Evolutionary conservation across 2,329 filamentous ascomycete species (phyloP), one percentile per base, ranked within the genome.

Genomic region (Talaromyces atroroseus): DNA sequence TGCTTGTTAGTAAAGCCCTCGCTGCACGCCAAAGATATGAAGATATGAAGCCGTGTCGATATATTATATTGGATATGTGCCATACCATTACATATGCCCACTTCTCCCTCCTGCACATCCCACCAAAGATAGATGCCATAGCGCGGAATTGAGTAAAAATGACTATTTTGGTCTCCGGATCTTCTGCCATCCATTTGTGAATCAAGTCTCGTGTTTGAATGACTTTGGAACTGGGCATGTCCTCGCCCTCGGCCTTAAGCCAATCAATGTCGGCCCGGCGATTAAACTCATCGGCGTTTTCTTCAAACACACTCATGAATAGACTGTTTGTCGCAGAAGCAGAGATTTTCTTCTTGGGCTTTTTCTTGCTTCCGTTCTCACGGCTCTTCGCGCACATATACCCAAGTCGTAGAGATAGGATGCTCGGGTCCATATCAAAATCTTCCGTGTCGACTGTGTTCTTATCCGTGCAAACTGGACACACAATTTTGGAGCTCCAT

Each of bases 81-180:
- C 18, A 10, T 55, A 38, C 32, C 32, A n/a, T 48, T 44, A 44
- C 65, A 64, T 66, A 76, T 70, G 47, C 73, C 68, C n/a, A 75
- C 64, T 65, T 61, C 59, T 84, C 78, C 1, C 69, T 64, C 0
- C 70, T 29, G 63, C 80, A 85, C 40, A 86, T 71, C 1, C 70
- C 73, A 0, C 61, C 66, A 2, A 86, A 62, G 18, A 86, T 79
- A 0, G 71, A 64, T 5, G 82, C 74, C 62, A 84, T 78, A 2
- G 75, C 69, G 2, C 80, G 66, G 58, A 83, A 87, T 61, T 86
- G 82, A 0, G 79, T 82, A 60, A 84, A 87, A 47, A 86, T 68
- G 57, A 81, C 81, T 47, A 85, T 77, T 66, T 87, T 86, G 42
- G 76, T 75, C 0, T 71, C 52, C 0, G 73, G 71, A 3, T 78